Conservation (phyloP, 202 grass and related monocot genomes). For the Schoenoplectus triqueter region DNA sequence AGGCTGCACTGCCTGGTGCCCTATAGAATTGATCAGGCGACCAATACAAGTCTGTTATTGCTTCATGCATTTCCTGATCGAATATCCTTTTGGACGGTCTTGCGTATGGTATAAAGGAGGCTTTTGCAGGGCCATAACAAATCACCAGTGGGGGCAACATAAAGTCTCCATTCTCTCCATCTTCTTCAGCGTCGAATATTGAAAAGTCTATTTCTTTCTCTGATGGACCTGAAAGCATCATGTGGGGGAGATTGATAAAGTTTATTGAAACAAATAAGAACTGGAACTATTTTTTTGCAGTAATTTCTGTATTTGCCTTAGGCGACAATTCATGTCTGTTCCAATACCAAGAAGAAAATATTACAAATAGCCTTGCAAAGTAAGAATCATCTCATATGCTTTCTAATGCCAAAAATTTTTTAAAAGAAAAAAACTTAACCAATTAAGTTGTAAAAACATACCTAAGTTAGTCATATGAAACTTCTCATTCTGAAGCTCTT, state of each 20-base stretch:
- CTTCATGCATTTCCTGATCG: slow-evolving; percentile 13
- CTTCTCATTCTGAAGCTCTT: slow-evolving; percentile 9
- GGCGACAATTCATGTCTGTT: background rate
- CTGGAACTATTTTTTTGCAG: background rate
- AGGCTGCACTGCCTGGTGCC: slow-evolving; percentile 26
- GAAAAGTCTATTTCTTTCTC: background rate
- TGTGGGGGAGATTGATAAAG: background rate
- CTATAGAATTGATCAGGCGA: slow-evolving; percentile 1
- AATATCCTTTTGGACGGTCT: slow-evolving; percentile 23
- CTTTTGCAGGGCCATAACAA: slow-evolving; percentile 29
- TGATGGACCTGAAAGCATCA: background rate
- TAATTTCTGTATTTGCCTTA: background rate
- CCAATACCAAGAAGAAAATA: background rate
- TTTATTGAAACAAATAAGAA: slow-evolving; percentile 1
- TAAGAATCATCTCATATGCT: background rate
- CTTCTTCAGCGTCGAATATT: background rate
- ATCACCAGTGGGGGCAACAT: background rate
- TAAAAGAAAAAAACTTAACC: too few species aligned
- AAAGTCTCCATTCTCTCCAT: background rate
- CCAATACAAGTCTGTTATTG: slow-evolving; percentile 1
- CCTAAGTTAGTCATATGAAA: background rate
- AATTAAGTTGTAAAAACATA: background rate
- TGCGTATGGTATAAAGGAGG: slow-evolving; percentile 32
- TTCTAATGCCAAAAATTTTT: background rate
- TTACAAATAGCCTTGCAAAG: slow-evolving; percentile 14